A percentile compares a stretch with the other conserved stretches of the same genome.
Evolutionary conservation across 306 rosid genomes (phyloP).

Genomic region (Acacia melanoxylon): DNA sequence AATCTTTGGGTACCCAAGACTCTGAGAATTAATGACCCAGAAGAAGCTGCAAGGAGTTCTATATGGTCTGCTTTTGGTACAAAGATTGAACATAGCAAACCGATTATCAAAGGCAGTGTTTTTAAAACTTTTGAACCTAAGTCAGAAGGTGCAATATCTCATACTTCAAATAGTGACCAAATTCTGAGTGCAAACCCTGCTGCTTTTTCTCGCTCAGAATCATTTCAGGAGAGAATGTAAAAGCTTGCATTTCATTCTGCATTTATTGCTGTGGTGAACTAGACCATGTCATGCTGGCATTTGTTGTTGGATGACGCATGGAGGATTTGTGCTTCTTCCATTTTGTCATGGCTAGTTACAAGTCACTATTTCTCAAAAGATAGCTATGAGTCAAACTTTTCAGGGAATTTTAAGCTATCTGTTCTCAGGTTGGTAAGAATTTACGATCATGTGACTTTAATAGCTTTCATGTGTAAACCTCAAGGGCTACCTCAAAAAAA

Average conservation of each 20-base stretch:
- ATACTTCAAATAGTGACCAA: conserved; percentile 36
- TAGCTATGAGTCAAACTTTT: conserved; percentile 16
- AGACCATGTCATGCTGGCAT: conserved; percentile 7
- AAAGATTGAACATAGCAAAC: conserved; percentile 40
- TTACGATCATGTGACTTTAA: conserved; percentile 17
- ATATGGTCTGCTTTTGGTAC: conserved; percentile 57
- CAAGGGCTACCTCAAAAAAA: conserved; percentile 2
- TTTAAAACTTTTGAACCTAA: conserved; percentile 56
- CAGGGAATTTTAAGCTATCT: conserved; percentile 11
- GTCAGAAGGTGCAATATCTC: conserved; percentile 34
- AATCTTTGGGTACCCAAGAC: conserved; percentile 74
- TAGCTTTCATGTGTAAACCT: not conserved
- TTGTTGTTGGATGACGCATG: conserved; percentile 25
- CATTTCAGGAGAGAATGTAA: conserved; percentile 51
- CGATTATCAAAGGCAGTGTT: conserved; percentile 47
- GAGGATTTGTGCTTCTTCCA: conserved; percentile 4
- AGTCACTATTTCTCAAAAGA: conserved; percentile 18
- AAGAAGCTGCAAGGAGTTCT: conserved; percentile 66
- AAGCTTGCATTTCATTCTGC: conserved; percentile 1
- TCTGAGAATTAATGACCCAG: conserved; percentile 54
- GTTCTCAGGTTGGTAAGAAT: conserved; percentile 15
- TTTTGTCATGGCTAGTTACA: conserved; percentile 23
- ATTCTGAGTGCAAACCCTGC: conserved; percentile 64
- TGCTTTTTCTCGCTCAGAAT: conserved; percentile 56
- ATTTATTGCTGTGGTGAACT: conserved; percentile 1